Base-by-base conservation (phyloP, 1,284 basidiomycete genomes). In the Violaceomyces palustris region DNA sequence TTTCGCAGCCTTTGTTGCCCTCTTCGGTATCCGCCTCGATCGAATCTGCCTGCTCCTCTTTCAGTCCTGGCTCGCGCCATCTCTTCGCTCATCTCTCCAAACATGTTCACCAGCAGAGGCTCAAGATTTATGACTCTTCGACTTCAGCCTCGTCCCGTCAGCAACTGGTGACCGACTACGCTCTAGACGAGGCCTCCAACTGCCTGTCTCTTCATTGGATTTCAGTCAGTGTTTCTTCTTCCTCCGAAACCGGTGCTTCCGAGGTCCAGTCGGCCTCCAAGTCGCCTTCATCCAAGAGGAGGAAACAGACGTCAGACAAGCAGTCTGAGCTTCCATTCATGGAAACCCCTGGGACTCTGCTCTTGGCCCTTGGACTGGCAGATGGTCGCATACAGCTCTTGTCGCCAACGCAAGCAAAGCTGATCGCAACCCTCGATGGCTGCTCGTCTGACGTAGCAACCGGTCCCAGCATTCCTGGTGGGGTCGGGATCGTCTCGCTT, bases 101-200 rank as follows among this genome's bases (percentile, higher is more conserved):
- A 17, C 80, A 84, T 5, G 78, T 86, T 36, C 84, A 86, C 77
- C 86, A 85, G 68, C 83, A 86, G 66, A 79, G 83, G 30, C 74
- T 86, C 44, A 81, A 82, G 52, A 77, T 86, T 35, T 84, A 83
- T 71, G 79, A 83, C 67, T 80, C 81, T 4, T 61, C 76, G 12
- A 78, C 81, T 9, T 78, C 77, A 25, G 78, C 79, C 50, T 78
- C 81, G 18, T 74, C 81, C 21, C 79, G 81, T 9, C 82, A 85
- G 61, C 76, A 82, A 71, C 76, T 79, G 12, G 67, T 84, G 24
- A 81, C 83, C 26, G 77, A 70, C 45, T 68, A 60, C 31, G 48
- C 68, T 19, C 50, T 70, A 11, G 51, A 50, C 1, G 31, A 44
- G 25, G 14, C 28, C 24, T 3, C 36, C 18, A 28, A 12, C 10